These are phyloP conservation scores for Ophiostoma australiae DNA, from an alignment of 2,329 filamentous ascomycete genomes.

Conservation along the genomic window DNA sequence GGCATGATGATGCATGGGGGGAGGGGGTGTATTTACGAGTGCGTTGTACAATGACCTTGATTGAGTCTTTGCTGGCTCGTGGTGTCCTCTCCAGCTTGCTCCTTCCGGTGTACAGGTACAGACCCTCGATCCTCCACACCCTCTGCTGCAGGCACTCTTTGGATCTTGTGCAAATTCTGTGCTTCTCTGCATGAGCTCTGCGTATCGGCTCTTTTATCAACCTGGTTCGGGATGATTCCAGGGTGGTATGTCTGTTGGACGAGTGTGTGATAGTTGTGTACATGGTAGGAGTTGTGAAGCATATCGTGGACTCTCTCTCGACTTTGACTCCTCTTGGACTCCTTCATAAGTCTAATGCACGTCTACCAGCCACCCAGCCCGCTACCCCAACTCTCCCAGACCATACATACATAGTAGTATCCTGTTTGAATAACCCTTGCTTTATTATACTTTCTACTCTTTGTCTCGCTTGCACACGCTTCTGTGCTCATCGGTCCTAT, in stretches of 20 bases:
- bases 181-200: background rate
- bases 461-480: background rate
- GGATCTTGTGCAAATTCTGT: background rate
- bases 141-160: background rate
- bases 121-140: background rate
- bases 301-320: background rate
- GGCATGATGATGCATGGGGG: background rate
- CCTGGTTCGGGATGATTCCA: background rate
- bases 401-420: background rate
- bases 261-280: background rate
- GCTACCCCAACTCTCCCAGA: background rate
- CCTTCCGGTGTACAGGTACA: background rate
- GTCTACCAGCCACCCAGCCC: background rate
- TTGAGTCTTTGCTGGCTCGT: background rate
- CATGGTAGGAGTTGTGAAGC: background rate
- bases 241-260: background rate
- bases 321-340: too few species aligned
- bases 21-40: background rate
- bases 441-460: background rate
- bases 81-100: background rate
- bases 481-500: background rate
- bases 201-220: constrained; percentile 2
- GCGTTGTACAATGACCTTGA: background rate
- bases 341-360: too few species aligned
- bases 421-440: background rate